Base-by-base conservation (phyloP, 805 yeast species). In the Starmerella bombi region DNA sequence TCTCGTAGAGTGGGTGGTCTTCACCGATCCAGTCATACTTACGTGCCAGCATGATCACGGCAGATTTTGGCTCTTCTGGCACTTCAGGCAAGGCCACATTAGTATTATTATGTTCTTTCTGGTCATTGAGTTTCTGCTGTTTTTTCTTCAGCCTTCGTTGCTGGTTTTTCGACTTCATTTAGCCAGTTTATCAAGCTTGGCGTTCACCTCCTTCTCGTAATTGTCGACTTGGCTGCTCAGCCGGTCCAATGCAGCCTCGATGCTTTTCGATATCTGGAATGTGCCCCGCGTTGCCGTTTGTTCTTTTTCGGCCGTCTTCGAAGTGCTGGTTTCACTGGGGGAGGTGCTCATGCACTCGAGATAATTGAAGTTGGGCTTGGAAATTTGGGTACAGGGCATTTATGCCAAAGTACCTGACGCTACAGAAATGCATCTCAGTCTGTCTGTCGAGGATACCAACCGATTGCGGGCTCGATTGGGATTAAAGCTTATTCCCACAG, bases 361-460 rank as follows among this genome's bases (percentile, higher is more conserved):
- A 16, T n/a, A n/a, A n/a, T n/a, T n/a, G n/a, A n/a, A n/a, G n/a
- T n/a, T n/a, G n/a, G n/a, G n/a, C n/a, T n/a, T n/a, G n/a, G n/a
- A n/a, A n/a, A n/a, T n/a, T n/a, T n/a, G n/a, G n/a, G n/a, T n/a
- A n/a, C n/a, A n/a, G n/a, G n/a, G n/a, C n/a, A n/a, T n/a, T n/a
- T n/a, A n/a, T n/a, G n/a, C n/a, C n/a, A n/a, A n/a, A n/a, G n/a
- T n/a, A n/a, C n/a, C n/a, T n/a, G n/a, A n/a, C n/a, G n/a, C n/a
- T n/a, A n/a, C n/a, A n/a, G n/a, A 27, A 12, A 49, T 49, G 52
- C 50, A 44, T 14, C 36, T 52, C 33, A 38, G 50, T 21, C 48
- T 60, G 12, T 59, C 65, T 5, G 33, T 76, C 1, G 75, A 69
- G 43, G 80, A 75, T 44, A 76, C 81, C 0, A 75, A 76, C 51